Percentiles rank a stretch among this genome's conserved stretches.
phyloP scores from a whole-genome alignment of 2,329 filamentous ascomycete species.

The Escovopsis sp. region DNA sequence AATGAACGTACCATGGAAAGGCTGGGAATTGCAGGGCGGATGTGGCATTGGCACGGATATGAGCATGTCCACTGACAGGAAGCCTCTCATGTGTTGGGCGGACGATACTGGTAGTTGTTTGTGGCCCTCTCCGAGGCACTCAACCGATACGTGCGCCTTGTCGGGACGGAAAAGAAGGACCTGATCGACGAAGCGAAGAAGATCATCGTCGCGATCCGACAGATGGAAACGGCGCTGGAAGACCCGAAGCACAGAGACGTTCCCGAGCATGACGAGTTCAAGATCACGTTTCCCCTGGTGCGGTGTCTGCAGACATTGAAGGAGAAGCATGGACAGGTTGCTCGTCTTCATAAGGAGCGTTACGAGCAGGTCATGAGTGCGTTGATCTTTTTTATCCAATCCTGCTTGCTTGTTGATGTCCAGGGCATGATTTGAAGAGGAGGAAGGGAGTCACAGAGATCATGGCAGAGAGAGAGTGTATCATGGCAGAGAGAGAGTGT shows the following conservation, averaged over 20 bases:
- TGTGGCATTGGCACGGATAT: too few species aligned
- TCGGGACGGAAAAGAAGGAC: constrained; percentile 76
- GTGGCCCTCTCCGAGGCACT: constrained; percentile 80
- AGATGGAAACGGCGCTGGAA: constrained; percentile 86
- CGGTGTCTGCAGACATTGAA: constrained; percentile 67
- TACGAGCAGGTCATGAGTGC: constrained; percentile 91
- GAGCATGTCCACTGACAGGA: too few species aligned
- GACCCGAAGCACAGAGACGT: constrained; percentile 53
- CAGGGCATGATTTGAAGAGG: too few species aligned
- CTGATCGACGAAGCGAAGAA: constrained; percentile 80
- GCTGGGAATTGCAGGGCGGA: too few species aligned
- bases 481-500: too few species aligned
- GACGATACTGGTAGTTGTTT: constrained; percentile 72
- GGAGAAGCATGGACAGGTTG: constrained; percentile 71
- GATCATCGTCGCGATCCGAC: constrained; percentile 71
- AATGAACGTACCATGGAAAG: too few species aligned
- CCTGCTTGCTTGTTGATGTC: too few species aligned
- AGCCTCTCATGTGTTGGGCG: too few species aligned
- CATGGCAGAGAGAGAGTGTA: too few species aligned
- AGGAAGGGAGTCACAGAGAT: too few species aligned
- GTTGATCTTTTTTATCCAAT: constrained; percentile 14
- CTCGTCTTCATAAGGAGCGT: constrained; percentile 73
- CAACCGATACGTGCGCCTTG: constrained; percentile 73
- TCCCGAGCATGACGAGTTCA: constrained; percentile 46
- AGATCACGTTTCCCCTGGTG: constrained; percentile 69